Conservation (phyloP, 257 asterid species). For the Nicotiana sylvestris region DNA sequence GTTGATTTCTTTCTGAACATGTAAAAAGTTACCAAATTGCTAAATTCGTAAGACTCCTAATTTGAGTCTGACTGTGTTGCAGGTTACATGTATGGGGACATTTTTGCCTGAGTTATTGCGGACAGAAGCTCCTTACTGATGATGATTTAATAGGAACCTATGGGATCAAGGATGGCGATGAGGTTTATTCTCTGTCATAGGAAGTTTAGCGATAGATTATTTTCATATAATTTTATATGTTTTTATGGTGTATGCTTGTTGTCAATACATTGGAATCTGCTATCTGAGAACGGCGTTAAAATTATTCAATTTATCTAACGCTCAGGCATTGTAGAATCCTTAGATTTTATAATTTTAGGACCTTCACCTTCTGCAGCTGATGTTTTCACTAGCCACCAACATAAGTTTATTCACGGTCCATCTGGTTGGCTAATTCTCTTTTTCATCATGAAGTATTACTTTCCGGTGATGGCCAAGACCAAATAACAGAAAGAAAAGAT, state of each 20-base stretch:
- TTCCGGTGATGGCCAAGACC: no score
- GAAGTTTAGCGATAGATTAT: background rate
- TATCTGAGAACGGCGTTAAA: background rate
- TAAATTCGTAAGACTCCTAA: background rate
- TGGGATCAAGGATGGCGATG: constrained; percentile 24
- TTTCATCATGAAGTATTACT: no score
- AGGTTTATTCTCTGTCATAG: constrained; percentile 1
- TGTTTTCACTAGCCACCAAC: background rate
- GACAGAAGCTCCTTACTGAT: constrained; percentile 14
- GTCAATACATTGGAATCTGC: background rate
- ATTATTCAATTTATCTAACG: background rate
- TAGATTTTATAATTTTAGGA: background rate
- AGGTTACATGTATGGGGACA: constrained; percentile 28
- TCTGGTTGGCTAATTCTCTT: background rate
- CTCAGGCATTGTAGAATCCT: no score
- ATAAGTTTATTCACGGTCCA: background rate
- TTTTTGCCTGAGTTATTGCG: constrained; percentile 20
- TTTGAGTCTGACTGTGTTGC: background rate
- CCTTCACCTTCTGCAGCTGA: background rate
- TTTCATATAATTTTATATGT: background rate
- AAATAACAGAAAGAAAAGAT: background rate
- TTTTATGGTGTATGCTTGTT: background rate
- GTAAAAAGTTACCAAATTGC: background rate
- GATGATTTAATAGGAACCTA: constrained; percentile 15
- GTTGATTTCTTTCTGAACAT: background rate